Evolutionary conservation across 2,329 filamentous ascomycete genomes (phyloP).

Genomic region (Fusarium torreyae): DNA sequence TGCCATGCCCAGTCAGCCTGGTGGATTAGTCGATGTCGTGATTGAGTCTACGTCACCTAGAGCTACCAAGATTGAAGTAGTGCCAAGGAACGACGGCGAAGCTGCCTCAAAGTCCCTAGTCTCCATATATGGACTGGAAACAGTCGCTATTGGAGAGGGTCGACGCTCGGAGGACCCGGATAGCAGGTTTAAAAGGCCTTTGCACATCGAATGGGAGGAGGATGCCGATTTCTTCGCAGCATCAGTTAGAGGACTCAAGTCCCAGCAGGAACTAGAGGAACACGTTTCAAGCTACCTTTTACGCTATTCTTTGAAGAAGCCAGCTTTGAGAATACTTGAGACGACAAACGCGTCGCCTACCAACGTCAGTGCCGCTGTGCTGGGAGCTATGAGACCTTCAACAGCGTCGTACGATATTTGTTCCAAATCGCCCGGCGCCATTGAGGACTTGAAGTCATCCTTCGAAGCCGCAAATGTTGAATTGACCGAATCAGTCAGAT

Average conservation of each 20-base stretch:
- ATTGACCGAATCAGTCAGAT: neutral
- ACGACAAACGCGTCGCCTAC: neutral
- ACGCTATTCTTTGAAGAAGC: neutral
- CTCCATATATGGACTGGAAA: neutral
- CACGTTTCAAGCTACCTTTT: neutral
- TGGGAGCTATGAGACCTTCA: neutral
- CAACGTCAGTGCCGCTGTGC: neutral
- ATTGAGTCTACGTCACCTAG: neutral
- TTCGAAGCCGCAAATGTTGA: neutral
- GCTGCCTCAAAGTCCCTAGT: neutral
- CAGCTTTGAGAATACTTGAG: neutral
- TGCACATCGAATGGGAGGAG: neutral
- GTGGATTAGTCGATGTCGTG: neutral
- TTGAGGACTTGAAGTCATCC: neutral
- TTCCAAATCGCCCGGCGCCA: neutral
- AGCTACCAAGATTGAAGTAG: neutral
- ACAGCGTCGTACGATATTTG: neutral
- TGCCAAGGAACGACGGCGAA: neutral
- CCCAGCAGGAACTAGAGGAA: neutral
- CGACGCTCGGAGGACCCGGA: neutral
- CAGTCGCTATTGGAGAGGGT: neutral
- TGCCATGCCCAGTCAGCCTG: neutral
- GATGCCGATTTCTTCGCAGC: neutral
- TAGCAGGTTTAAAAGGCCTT: neutral
- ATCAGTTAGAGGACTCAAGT: neutral